Conservation (phyloP, 139 green algal genomes). For the Yamagishiella unicocca region DNA sequence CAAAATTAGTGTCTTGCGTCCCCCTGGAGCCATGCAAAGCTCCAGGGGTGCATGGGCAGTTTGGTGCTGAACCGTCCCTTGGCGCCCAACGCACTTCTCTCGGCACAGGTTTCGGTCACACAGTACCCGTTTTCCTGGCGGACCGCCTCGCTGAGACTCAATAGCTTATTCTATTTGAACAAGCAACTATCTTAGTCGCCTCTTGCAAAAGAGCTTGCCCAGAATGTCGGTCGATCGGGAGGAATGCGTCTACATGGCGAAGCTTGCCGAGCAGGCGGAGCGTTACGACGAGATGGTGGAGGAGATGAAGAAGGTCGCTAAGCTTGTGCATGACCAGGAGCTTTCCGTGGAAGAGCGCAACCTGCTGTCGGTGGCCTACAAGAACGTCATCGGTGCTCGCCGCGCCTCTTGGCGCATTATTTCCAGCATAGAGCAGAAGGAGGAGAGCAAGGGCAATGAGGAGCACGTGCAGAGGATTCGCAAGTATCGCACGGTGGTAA, state of each 20-base stretch:
- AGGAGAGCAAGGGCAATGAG: slow-evolving; percentile 98
- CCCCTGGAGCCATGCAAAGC: too few relatives aligned
- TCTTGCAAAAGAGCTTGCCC: background rate
- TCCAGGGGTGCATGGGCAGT: too few relatives aligned
- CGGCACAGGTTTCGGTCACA: too few relatives aligned
- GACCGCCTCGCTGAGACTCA: too few relatives aligned
- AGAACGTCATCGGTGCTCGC: slow-evolving; percentile 95
- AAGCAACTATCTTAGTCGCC: background rate
- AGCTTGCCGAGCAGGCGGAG: slow-evolving; percentile 98
- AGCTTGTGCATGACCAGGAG: slow-evolving; percentile 93
- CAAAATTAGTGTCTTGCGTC: too few relatives aligned
- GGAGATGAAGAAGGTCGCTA: slow-evolving; percentile 97
- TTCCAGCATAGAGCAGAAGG: slow-evolving; percentile 99
- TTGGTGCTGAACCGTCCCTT: too few relatives aligned
- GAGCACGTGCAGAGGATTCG: slow-evolving; percentile 95
- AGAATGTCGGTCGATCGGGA: slow-evolving; percentile 47
- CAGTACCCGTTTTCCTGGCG: too few relatives aligned
- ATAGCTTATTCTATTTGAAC: too few relatives aligned
- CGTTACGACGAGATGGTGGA: slow-evolving; percentile 93
- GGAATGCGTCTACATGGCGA: slow-evolving; percentile 75
- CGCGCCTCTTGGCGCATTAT: slow-evolving; percentile 95
- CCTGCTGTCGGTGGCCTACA: slow-evolving; percentile 98
- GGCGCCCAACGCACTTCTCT: too few relatives aligned
- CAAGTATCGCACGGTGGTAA: slow-evolving; percentile 91
- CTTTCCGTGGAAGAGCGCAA: slow-evolving; percentile 99